Conservation (phyloP, 148 eudicot species). For the Diospyros kaki region DNA sequence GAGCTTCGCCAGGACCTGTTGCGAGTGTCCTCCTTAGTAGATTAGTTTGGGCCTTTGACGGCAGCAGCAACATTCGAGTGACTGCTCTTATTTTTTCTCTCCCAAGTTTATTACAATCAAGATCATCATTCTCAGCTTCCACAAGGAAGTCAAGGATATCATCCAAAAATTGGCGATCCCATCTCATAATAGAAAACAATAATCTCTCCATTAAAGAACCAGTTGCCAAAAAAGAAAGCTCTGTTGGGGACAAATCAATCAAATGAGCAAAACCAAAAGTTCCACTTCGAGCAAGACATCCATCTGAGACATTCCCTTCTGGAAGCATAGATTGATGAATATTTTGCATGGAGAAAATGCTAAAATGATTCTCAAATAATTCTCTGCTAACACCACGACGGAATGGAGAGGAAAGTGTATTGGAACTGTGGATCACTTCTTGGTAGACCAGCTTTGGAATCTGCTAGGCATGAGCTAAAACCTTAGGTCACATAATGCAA, state of each 20-base stretch:
- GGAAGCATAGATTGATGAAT: constrained; percentile 50
- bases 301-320: constrained; percentile 24
- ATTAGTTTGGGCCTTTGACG: constrained; percentile 51
- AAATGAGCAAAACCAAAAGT: constrained; percentile 78
- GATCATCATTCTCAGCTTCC: constrained; percentile 54
- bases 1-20: constrained; percentile 64
- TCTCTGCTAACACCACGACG: constrained; percentile 49
- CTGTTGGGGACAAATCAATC: constrained; percentile 79
- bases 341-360: constrained; percentile 64
- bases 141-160: constrained; percentile 45
- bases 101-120: constrained; percentile 32
- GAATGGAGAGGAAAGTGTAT: constrained; percentile 36
- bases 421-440: constrained; percentile 42
- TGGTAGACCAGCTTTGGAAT: constrained; percentile 78
- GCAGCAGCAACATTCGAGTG: constrained; percentile 77
- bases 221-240: constrained; percentile 65
- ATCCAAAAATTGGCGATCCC: constrained; percentile 47
- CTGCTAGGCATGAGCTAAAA: constrained; percentile 32
- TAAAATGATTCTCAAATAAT: constrained; percentile 59
- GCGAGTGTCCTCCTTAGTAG: constrained; percentile 48
- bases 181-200: constrained; percentile 60
- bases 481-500: background rate
- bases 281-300: constrained; percentile 38
- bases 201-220: constrained; percentile 76
- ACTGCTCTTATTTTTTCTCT: constrained; percentile 81